Conservation (phyloP, 2,329 filamentous ascomycete species). For the Sodiomyces alkalinus region DNA sequence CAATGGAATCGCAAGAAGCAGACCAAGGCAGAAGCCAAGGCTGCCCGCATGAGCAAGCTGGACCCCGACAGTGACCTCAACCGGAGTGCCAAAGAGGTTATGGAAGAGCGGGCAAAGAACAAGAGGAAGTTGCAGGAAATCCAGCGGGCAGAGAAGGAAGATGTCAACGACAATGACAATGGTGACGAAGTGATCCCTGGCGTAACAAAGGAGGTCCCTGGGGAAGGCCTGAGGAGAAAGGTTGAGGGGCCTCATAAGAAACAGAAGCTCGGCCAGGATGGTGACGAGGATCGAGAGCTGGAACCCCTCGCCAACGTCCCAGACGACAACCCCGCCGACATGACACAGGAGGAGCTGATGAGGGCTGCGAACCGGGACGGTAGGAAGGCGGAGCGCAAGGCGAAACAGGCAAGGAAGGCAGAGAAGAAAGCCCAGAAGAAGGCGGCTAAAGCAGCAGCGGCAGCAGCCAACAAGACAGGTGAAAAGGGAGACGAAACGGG, state of each 20-base stretch:
- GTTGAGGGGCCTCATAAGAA: conserved; percentile 39
- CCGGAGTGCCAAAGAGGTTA: conserved; percentile 74
- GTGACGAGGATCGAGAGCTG: conserved; percentile 11
- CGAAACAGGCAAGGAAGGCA: conserved; percentile 24
- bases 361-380: conserved; percentile 6
- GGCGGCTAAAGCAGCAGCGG: conserved; percentile 9
- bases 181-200: conserved; percentile 34
- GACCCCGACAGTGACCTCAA: conserved; percentile 76
- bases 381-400: conserved; percentile 1
- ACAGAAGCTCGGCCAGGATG: conserved; percentile 23
- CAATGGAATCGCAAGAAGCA: conserved; percentile 96
- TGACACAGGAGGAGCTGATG: conserved; percentile 8
- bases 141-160: conserved; percentile 24
- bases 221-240: conserved; percentile 44
- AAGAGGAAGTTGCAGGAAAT: conserved; percentile 67
- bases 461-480: conserved; percentile 20
- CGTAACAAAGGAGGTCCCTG: conserved; percentile 44
- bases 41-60: conserved; percentile 75
- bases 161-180: conserved; percentile 25
- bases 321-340: conserved; percentile 9
- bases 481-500: conserved; percentile 41
- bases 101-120: conserved; percentile 63
- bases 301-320: conserved; percentile 6
- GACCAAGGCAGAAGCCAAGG: conserved; percentile 73
- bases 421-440: conserved; percentile 27